These are phyloP conservation scores for Solanum arcanum DNA, from an alignment of 257 asterid genomes.

Conservation along the genomic window DNA sequence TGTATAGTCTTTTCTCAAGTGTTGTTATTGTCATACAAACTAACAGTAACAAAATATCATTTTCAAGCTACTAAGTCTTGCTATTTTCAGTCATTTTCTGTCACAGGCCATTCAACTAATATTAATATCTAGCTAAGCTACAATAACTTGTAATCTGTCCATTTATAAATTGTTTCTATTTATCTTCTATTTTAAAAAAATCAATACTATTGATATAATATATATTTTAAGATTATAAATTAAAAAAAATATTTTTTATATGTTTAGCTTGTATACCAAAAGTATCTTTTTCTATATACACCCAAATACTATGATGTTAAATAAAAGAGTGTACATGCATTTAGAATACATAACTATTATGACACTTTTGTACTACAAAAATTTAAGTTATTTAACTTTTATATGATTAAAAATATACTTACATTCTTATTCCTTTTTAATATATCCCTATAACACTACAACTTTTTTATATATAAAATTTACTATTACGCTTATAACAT, in stretches of 20 bases:
- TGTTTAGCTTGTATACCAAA: not conserved
- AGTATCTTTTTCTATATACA: not conserved
- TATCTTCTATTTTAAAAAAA: not conserved
- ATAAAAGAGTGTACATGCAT: not conserved
- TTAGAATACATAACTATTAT: not conserved
- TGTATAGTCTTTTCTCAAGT: not conserved
- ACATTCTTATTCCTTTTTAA: too few relatives aligned
- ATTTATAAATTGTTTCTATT: not conserved
- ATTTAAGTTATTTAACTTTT: not conserved
- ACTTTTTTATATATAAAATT: too few relatives aligned
- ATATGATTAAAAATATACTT: not conserved
- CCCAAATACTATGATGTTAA: not conserved
- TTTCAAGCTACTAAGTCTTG: slow-evolving; percentile 18
- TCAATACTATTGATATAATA: too few relatives aligned
- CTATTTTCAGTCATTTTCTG: slow-evolving; percentile 8
- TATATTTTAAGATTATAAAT: not conserved
- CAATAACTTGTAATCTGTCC: not conserved
- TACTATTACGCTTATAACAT: not conserved
- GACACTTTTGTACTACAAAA: not conserved
- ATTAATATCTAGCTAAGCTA: not conserved
- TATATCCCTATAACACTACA: too few relatives aligned
- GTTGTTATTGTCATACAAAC: slow-evolving; percentile 16
- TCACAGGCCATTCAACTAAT: not conserved
- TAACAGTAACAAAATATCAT: slow-evolving; percentile 21
- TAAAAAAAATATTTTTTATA: not conserved